Base-by-base conservation (phyloP, 106 monocot species). In the Apostasia ramifera region DNA sequence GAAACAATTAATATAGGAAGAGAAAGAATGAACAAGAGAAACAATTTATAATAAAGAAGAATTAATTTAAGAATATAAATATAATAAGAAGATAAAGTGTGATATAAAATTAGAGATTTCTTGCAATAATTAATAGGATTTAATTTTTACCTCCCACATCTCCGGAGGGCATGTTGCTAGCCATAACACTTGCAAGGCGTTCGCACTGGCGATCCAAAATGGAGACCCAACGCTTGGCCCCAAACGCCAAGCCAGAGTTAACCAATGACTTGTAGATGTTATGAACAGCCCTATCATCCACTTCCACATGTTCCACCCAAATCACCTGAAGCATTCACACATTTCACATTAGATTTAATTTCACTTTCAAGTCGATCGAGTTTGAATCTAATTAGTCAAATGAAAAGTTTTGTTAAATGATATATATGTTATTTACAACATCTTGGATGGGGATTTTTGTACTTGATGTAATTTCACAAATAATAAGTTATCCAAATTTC, bases 261-360 rank as follows among this genome's bases (percentile, higher is more conserved):
- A 95, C 95, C 39, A 95, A 68, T 0, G 80, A 63, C 68, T 70
- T 88, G 81, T 95, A 95, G 62, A 95, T 78, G 11, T 79, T 84
- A 73, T 95, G 95, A 65, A 95, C 91, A 2, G 91, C 78, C 59
- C 88, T 68, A 59, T 95, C 95, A 49, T 95, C 95, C 0, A 83
- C 86, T 70, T 95, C 95, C 10, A 92, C 82, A 57, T 95, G 95
- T 68, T 95, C 95, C 6, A 95, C 95, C 95, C 95, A 95, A 45
- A 70, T 86, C 7, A 95, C 91, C 95, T 95, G 38, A 2, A 69
- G 3, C 42, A 67, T 55, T 1, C 8, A 44, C 43, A 62, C 10
- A 62, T 2, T 62, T 44, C 26, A 26, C 26, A 26, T 26, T 26
- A 26, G 26, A 26, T 26, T 26, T 26, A 26, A 26, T 26, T 26